These are phyloP conservation scores for Delonix regia DNA, from an alignment of 306 rosid species.

Conservation along the genomic window DNA sequence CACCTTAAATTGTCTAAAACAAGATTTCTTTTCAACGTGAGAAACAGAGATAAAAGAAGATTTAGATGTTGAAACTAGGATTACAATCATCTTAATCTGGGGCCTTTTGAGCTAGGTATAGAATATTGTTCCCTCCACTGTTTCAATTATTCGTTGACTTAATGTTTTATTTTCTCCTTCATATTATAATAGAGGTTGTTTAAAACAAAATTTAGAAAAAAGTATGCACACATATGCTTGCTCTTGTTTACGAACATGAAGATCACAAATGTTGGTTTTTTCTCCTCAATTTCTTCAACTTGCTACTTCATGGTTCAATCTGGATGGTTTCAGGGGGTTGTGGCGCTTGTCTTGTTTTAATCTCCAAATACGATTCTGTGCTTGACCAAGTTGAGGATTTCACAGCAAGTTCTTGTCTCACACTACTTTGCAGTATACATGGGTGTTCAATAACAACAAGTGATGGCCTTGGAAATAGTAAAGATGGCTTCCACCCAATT, in stretches of 20 bases:
- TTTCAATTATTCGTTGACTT: not conserved
- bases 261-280: not conserved
- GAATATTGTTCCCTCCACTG: not conserved
- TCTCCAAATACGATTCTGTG: constrained; percentile 74
- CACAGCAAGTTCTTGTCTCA: constrained; percentile 80
- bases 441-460: constrained; percentile 77
- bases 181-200: not conserved
- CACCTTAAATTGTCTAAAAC: not conserved
- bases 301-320: constrained; percentile 6
- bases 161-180: not conserved
- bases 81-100: not conserved
- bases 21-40: not conserved
- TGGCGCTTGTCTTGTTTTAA: constrained; percentile 84
- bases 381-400: constrained; percentile 63
- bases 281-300: not conserved
- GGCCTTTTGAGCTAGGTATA: not conserved
- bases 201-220: not conserved
- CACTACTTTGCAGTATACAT: constrained; percentile 70
- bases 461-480: constrained; percentile 84
- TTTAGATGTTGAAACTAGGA: not conserved
- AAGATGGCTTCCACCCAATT: constrained; percentile 79
- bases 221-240: too few species aligned
- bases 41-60: not conserved
- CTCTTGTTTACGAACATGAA: not conserved
- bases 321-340: constrained; percentile 75